Base-by-base conservation (phyloP, 2,329 filamentous ascomycete genomes). In the Rutstroemia sp. region DNA sequence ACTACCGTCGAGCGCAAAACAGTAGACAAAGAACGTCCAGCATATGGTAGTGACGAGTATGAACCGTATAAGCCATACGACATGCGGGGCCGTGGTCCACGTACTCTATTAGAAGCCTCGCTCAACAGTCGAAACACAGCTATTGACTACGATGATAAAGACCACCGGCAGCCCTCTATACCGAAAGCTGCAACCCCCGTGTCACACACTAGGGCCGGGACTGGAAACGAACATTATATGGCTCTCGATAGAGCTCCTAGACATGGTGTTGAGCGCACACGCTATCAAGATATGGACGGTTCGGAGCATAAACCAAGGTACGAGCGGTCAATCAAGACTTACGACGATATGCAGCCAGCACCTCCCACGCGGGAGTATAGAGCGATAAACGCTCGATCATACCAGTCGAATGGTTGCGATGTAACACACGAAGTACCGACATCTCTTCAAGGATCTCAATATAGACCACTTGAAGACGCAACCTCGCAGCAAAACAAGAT, bases 31-130 rank as follows among this genome's bases (percentile, higher is more conserved):
- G 58, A 60, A 14, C 16, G 51, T 54, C 47, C 50, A 8, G 54
- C 53, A 27, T 61, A 60, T 34, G 62, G 60, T 34, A 62, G 48
- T 57, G 59, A 58, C 6, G 58, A 64, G 53, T 67, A 67, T 58
- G 65, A 64, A 54, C 62, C 62, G 48, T 60, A 60, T 21, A 59
- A 63, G 40, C 62, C 64, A n/a, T 56, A 55, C 34, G 60, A 64
- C 34, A 50, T 63, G 14, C 56, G 52, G 38, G 58, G 59, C 10
- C 42, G 46, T 30, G 46, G 54, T 7, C 30, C 21, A 34, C 47
- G 48, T 45, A 49, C 39, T 5, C 48, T 34, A n/a, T 49, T 42
- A 14, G 34, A 17, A n/a, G 25, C 21, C 25, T 54, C 52, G 10
- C 52, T 23, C n/a, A 44, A 40, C 23, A 16, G 48, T 25, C 34